A percentile compares a stretch with the other conserved stretches of the same genome.
Evolutionary conservation across 345 rosid species (phyloP).

Genomic region (Eucalyptus melliodora): DNA sequence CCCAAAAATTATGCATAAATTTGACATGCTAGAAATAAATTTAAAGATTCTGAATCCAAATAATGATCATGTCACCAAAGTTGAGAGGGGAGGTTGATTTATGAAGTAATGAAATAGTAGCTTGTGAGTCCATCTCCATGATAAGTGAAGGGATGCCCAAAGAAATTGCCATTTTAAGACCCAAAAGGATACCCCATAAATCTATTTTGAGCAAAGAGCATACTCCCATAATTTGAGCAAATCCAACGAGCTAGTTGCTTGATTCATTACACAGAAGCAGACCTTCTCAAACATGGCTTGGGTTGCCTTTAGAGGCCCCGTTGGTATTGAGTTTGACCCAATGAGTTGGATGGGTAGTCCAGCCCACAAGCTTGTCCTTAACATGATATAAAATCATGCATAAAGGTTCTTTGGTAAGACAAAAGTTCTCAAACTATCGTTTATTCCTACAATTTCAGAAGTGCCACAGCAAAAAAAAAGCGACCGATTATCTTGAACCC

Average conservation of each 20-base stretch:
- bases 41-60: no score
- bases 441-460: not conserved
- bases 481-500: no score
- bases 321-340: not conserved
- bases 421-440: not conserved
- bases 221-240: not conserved
- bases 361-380: not conserved
- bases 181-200: not conserved
- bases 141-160: no score
- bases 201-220: not conserved
- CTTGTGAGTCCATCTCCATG: not conserved
- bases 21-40: no score
- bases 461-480: not conserved
- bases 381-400: not conserved
- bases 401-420: not conserved
- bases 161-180: not conserved
- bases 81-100: no score
- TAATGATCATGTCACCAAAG: not conserved
- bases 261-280: not conserved
- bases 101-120: not conserved
- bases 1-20: no score
- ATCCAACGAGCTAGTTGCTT: not conserved
- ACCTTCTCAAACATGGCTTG: not conserved
- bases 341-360: not conserved
- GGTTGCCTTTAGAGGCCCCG: not conserved